Evolutionary conservation across 768 basidiomycete species (phyloP), one percentile per base, ranked within the genome.

Genomic region (Serendipita vermifera): DNA sequence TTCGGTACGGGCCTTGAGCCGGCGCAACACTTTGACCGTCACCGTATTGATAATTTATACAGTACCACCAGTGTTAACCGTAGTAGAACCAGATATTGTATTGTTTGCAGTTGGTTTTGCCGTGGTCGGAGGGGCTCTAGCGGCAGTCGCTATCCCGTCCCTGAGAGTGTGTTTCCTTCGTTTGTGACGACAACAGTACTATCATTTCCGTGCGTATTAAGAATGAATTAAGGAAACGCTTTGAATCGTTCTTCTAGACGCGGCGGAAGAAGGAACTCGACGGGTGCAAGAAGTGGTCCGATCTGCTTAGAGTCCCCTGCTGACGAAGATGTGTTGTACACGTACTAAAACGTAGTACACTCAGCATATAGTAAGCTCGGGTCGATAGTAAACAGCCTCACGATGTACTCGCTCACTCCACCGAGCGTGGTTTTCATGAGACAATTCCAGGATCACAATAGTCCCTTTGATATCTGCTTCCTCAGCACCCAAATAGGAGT

Each of bases 401-500:
- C 92, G 27, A 71, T 72, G 64, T 88, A 93, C 62, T 92, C 84
- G n/a, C 84, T 84, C 55, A 85, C 68, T 11, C 79, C 74, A 68
- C 96, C 93, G 57, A 93, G 77, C 29, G 87, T 85, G 61, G n/a
- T 82, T 81, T 72, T 96, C 93, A 72, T 97, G 93, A 57, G 88
- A 93, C 39, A 97, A 87, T 69, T 97, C 93, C 17, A 92, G 90
- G 46, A 96, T 82, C 38, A 79, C 82, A 57, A 94, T 70, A 38
- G 75, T 80, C 46, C 91, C 87, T 24, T 74, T 73, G 57, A 89
- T 82, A 62, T 85, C 82, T 5, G 81, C 79, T 33, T 87, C 92
- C 63, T 90, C 87, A 51, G 78, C 77, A 31, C 82, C 92, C 92
- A 96, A 51, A 78, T 70, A 53, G 87, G 69, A 46, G 75, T 75